A percentile compares a stretch with the other conserved stretches of the same genome.
Evolutionary conservation across 345 rosid genomes (phyloP).

Genomic region (Eucalyptus dawsonii): DNA sequence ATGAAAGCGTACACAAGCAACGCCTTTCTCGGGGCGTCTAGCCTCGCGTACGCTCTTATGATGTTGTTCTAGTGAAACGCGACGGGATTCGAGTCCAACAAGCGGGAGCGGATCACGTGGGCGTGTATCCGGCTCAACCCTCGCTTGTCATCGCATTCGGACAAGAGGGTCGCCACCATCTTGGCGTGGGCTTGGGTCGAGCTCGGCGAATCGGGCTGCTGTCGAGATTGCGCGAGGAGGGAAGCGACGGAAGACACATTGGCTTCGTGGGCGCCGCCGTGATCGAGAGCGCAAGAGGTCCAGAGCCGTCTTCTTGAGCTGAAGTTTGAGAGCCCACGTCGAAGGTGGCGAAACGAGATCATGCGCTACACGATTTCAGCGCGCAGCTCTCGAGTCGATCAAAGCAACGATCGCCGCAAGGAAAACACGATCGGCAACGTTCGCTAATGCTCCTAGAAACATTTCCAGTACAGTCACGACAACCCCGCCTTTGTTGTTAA

Average conservation of each 20-base stretch:
- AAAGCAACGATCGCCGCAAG: not conserved
- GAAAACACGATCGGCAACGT: not conserved
- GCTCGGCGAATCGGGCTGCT: not conserved
- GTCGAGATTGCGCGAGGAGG: not conserved
- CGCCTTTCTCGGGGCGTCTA: conserved; percentile 37
- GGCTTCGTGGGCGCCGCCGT: no score
- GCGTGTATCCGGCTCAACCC: conserved; percentile 40
- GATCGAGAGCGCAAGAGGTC: not conserved
- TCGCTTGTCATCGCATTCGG: conserved; percentile 24
- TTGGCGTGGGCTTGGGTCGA: conserved; percentile 15
- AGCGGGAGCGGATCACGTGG: conserved; percentile 26
- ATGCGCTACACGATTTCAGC: not conserved
- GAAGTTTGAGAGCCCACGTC: not conserved
- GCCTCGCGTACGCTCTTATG: conserved; percentile 53
- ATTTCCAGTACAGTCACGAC: not conserved
- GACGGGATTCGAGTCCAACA: conserved; percentile 16
- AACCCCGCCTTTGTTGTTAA: no score
- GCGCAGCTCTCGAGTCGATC: not conserved
- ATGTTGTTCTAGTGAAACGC: conserved; percentile 63
- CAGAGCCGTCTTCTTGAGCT: not conserved
- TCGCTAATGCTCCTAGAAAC: not conserved
- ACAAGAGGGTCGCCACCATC: conserved; percentile 18
- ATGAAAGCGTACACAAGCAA: conserved; percentile 30
- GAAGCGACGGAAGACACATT: not conserved
- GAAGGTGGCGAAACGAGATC: not conserved